These are phyloP conservation scores for Mentha longifolia DNA, from an alignment of 257 asterid species.

Conservation along the genomic window DNA sequence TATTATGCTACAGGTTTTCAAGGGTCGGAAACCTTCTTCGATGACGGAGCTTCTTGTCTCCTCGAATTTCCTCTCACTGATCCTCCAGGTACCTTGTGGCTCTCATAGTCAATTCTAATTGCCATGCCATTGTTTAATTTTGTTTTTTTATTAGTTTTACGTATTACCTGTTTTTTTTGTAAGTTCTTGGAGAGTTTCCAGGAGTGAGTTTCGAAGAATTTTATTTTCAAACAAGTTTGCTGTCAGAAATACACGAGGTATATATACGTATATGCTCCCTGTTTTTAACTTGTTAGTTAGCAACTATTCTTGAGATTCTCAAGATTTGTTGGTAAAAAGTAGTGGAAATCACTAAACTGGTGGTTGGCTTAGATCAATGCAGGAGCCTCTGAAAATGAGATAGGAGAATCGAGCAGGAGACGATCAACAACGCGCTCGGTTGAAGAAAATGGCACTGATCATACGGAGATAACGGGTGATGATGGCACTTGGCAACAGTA, in stretches of 20 bases:
- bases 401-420: conserved; percentile 17
- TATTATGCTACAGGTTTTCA: no score
- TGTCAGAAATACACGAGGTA: conserved; percentile 49
- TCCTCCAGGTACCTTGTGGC: not conserved
- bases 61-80: no score
- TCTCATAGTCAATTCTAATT: no score
- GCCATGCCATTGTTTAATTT: no score
- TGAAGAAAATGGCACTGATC: not conserved
- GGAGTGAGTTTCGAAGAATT: conserved; percentile 29
- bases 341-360: conserved; percentile 1
- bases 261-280: not conserved
- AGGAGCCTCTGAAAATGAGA: conserved; percentile 29
- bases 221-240: conserved; percentile 27
- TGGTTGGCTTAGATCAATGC: no score
- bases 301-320: not conserved
- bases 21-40: no score
- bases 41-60: no score
- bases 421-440: conserved; percentile 6
- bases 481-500: no score
- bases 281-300: not conserved
- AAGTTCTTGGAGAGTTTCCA: conserved; percentile 44
- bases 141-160: no score
- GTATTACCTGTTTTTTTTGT: conserved; percentile 30
- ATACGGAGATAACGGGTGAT: no score
- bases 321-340: conserved; percentile 37